Conservation (phyloP, 2,329 filamentous ascomycete species). For the Fusarium fujikuroi region DNA sequence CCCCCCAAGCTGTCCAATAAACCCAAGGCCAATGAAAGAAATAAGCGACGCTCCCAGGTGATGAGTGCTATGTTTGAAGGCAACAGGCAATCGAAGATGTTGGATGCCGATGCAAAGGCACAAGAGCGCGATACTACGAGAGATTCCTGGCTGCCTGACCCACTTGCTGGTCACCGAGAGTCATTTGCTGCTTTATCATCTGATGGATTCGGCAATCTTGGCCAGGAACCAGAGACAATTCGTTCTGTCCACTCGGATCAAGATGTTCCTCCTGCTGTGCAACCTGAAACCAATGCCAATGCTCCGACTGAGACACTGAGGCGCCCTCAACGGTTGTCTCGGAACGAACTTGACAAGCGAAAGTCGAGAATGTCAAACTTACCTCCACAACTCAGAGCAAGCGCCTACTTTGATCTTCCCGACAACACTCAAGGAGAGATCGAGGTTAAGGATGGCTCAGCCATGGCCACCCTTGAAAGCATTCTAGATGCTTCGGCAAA, state of each 20-base stretch:
- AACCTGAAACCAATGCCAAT: constrained; percentile 33
- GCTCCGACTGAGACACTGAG: constrained; percentile 43
- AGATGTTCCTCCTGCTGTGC: constrained; percentile 10
- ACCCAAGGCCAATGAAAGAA: constrained; percentile 70
- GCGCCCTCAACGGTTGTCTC: constrained; percentile 50
- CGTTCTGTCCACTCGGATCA: constrained; percentile 34
- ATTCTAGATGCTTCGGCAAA: constrained; percentile 90
- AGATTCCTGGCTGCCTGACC: constrained; percentile 60
- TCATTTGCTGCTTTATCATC: constrained; percentile 50
- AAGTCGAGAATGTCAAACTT: constrained; percentile 58
- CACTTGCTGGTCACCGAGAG: constrained; percentile 52
- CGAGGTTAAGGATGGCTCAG: constrained; percentile 79
- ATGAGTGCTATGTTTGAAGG: constrained; percentile 67
- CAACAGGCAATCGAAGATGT: constrained; percentile 39
- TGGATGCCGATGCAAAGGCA: constrained; percentile 18
- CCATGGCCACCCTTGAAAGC: constrained; percentile 87
- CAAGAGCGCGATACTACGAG: constrained; percentile 32
- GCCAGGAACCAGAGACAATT: constrained; percentile 27
- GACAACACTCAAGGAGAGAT: constrained; percentile 60
- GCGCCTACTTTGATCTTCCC: constrained; percentile 85
- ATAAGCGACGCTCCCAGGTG: constrained; percentile 78
- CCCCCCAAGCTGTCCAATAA: constrained; percentile 86
- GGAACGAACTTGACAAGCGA: constrained; percentile 47
- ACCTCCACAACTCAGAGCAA: constrained; percentile 89
- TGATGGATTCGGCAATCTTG: constrained; percentile 38